Evolutionary conservation across 1,284 basidiomycete genomes (phyloP), one percentile per base, ranked within the genome.

Genomic region (Apiotrichum gracile): DNA sequence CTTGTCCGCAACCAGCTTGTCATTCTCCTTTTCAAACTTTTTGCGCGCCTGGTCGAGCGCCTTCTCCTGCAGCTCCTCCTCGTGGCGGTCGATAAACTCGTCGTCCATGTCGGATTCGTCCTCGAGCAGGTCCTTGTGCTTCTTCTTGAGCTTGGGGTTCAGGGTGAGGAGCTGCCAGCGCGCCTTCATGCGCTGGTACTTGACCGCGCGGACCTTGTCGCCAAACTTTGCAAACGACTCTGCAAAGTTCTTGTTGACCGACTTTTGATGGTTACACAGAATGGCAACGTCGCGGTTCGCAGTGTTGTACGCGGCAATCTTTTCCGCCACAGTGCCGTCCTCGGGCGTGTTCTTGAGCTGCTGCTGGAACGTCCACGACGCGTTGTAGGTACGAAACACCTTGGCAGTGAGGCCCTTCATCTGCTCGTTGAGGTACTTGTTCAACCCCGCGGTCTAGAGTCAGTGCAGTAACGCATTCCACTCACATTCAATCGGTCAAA

Each of bases 321-420:
- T 96, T 77, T 97, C 91, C 62, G 91, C 87, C 10, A 91, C 79
- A 0, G 86, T 85, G 1, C 83, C 85, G 61, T 84, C 79, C 62
- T 80, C 78, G 1, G 89, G 84, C 3, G 83, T 85, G 58, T 83
- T 83, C 64, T 91, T 87, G 53, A 97, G 78, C 62, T 94, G 85
- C 47, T 87, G 78, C 70, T 96, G 90, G 80, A 97, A 94, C 2
- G 92, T 94, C 74, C 84, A 85, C 26, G 92, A 97, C 17, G 92
- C 92, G 69, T 97, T 97, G 78, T 89, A 97, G 52, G 92, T 97
- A 90, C 92, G 92, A 81, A 97, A 97, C 22, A 97, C 92, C 74
- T 97, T 97, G 51, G 92, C 92, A 1, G 92, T 93, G 24, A 97
- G 81, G 17, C 93, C 93, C 62, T 91, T 88, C 92, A 97, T 97